Evolutionary conservation across 1,284 basidiomycete genomes (phyloP), one percentile per base, ranked within the genome.

Genomic region (Melampsora larici-populina): DNA sequence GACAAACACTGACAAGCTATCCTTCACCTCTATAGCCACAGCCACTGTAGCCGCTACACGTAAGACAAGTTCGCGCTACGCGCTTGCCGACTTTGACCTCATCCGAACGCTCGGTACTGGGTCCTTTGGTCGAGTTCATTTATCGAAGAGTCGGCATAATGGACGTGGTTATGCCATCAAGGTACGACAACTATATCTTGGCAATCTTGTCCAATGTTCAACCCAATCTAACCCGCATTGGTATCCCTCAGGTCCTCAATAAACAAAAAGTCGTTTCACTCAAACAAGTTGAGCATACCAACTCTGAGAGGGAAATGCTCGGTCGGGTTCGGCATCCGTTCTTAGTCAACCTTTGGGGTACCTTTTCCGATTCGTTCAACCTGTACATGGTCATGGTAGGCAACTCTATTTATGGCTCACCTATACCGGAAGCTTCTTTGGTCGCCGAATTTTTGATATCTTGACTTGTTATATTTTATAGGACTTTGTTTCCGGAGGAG

Each of bases 271-370:
- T 99, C 75, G 93, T 96, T 79, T 89, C 89, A 82, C 92, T 94
- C 88, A 98, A 98, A 87, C 96, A 99, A 84, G 90, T 98, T 75
- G 94, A 97, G 82, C 96, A 99, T 83, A 98, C 96, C 36, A 97
- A 96, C 84, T 96, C 94, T 81, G 96, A 99, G 85, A 90, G 94
- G 81, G 88, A 89, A 79, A 94, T 99, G 87, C 88, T 99, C 63
- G 89, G 91, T 78, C 88, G 89, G 36, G 92, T 97, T 0, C 90
- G 95, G 71, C 94, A 98, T 84, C 92, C 95, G 1, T 99, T 99
- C 86, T 91, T 99, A 80, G 90, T 99, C 86, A 99, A 97, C 82
- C 89, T 99, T 6, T 99, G 96, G 96, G 97, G 96, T 33, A 92
- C 93, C 0, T 99, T 99, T 85, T 93, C 97, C 82, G 96, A 98